Conservation (phyloP, 2,329 filamentous ascomycete genomes). For the Nannizziopsis arthrosporioides region DNA sequence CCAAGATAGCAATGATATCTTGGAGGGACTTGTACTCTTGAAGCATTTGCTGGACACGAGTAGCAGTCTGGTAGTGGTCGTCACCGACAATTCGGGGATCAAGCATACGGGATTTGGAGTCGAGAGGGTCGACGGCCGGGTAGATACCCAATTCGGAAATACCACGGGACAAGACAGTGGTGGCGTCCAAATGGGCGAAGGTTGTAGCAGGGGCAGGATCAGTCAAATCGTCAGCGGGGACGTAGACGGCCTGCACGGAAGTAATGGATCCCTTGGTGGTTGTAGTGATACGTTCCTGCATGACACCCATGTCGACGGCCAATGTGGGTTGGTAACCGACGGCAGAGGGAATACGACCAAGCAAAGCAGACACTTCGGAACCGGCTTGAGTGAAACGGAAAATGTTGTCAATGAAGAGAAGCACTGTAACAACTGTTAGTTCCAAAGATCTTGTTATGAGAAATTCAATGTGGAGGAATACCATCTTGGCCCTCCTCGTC, state of each 20-base stretch:
- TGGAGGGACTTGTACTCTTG: conserved; percentile 99
- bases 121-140: conserved; percentile 97
- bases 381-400: conserved; percentile 99
- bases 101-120: conserved; percentile 99
- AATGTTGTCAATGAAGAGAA: conserved; percentile 99
- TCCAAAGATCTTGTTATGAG: neutral
- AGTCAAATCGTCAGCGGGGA: conserved; percentile 99
- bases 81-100: conserved; percentile 97
- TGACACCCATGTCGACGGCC: conserved; percentile 95
- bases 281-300: conserved; percentile 99
- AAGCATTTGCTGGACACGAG: conserved; percentile 95
- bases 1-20: conserved; percentile 99
- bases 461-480: conserved; percentile 32
- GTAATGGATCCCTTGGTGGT: conserved; percentile 99
- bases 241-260: conserved; percentile 99
- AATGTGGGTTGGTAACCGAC: conserved; percentile 99
- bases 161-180: conserved; percentile 99
- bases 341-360: conserved; percentile 99
- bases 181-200: conserved; percentile 99
- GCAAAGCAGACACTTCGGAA: conserved; percentile 98
- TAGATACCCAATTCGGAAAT: conserved; percentile 99
- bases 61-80: conserved; percentile 93
- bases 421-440: conserved; percentile 45
- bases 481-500: conserved; percentile 76
- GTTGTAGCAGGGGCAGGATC: conserved; percentile 98